Evolutionary conservation across 352 stramenopile genomes (phyloP), one percentile per base, ranked within the genome.

Genomic region (Phytophthora nicotianae): DNA sequence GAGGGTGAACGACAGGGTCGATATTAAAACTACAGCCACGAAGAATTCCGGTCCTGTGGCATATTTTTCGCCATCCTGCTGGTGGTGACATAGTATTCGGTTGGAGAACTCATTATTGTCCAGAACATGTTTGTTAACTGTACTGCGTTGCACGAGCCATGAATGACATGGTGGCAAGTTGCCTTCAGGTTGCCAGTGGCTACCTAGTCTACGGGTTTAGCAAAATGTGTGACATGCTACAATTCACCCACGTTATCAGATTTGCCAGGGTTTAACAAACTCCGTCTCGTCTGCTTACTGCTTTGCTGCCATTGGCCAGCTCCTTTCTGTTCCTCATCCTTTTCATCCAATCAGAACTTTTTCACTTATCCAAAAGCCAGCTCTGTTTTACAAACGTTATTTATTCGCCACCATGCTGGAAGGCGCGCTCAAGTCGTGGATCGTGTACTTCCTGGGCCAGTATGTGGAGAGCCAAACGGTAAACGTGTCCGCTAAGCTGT

Each of bases 381-480:
- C 56, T 46, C 21, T 7, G 40, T 14, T 38, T 38, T 33, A 23
- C 26, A 16, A 38, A n/a, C 14, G 35, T 55, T 62, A 70, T 70
- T 70, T 70, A 70, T 66, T 56, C 35, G n/a, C 20, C 21, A 64
- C 23, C 17, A 96, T 96, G 88, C 73, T 96, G 43, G 88, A 95
- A 62, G 86, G 86, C 38, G 79, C 86, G 57, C 81, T 96, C 71
- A 94, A 94, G 84, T 92, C 86, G 48, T 94, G 87, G 80, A 89
- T 95, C 52, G 66, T 73, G 52, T 80, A 92, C 55, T 95, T 96
- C 58, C 67, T 96, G 23, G 88, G 83, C 7, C 81, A 95, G 41
- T 96, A 95, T 72, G 88, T 96, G 24, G 86, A 96, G 64, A 94
- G 85, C 41, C 72, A 95, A 50, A 91, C 75, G 38, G 70, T 96